phyloP scores from a whole-genome alignment of 2,329 filamentous ascomycete species.

The Cladosporium sp. region DNA sequence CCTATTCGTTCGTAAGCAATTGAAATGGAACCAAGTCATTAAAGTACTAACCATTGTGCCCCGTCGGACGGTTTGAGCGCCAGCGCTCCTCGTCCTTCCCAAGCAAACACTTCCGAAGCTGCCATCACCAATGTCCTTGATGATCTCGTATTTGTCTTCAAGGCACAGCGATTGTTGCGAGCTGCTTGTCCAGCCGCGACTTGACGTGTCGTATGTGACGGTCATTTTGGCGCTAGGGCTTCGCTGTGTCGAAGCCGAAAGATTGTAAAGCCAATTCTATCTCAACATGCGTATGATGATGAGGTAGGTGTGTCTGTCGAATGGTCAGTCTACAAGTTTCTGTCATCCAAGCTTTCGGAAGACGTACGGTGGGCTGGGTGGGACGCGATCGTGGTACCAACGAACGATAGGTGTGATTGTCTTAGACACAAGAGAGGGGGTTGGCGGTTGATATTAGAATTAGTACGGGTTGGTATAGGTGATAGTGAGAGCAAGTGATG shows the following conservation, averaged over 20 bases:
- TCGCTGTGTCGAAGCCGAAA: conserved; percentile 8
- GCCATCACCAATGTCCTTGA: conserved; percentile 98
- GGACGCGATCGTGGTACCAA: not conserved
- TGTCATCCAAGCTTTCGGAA: not conserved
- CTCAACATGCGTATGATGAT: conserved; percentile 9
- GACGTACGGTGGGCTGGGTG: conserved; percentile 6
- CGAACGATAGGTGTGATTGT: conserved; percentile 10
- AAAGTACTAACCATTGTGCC: conserved; percentile 78
- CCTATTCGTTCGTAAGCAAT: conserved; percentile 49
- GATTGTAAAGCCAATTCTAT: conserved; percentile 4
- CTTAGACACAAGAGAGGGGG: conserved; percentile 11
- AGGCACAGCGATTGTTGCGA: conserved; percentile 55
- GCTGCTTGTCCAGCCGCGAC: conserved; percentile 56
- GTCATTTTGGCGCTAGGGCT: conserved; percentile 58
- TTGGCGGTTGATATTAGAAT: conserved; percentile 21
- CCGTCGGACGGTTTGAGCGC: conserved; percentile 79
- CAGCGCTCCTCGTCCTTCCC: conserved; percentile 85
- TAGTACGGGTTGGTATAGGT: conserved; percentile 23
- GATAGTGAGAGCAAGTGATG: conserved; percentile 17
- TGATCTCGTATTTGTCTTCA: conserved; percentile 91
- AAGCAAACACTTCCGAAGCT: conserved; percentile 96
- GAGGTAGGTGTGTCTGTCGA: not conserved
- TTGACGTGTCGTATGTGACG: conserved; percentile 64
- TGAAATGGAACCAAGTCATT: not conserved
- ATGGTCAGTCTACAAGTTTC: conserved; percentile 12